phyloP scores from a whole-genome alignment of 306 rosid species.

The Styphnolobium japonicum region DNA sequence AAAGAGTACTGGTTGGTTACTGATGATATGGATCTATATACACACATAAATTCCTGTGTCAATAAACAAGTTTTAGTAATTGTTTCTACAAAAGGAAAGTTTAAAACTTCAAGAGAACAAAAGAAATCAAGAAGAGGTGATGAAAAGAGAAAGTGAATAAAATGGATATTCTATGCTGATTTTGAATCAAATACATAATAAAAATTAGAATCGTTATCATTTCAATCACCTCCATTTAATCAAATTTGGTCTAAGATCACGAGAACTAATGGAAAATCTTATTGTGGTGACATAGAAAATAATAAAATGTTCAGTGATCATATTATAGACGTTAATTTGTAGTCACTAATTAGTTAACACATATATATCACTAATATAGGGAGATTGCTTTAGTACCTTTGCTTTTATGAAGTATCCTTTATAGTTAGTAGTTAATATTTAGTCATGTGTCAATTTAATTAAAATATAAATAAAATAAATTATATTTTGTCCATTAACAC shows the following conservation, averaged over 20 bases:
- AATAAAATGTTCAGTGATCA: neutral
- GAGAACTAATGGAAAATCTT: neutral
- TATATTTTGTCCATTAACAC: too few relatives aligned
- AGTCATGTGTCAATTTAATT: too few relatives aligned
- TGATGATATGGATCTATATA: neutral
- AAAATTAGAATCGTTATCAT: neutral
- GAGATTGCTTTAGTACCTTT: too few relatives aligned
- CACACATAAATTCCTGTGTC: too few relatives aligned
- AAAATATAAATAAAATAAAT: too few relatives aligned
- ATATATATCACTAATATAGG: neutral
- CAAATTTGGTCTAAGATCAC: neutral
- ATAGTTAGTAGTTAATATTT: too few relatives aligned
- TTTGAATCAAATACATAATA: neutral
- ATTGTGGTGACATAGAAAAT: neutral
- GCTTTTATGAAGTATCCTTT: too few relatives aligned
- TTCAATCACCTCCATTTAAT: neutral
- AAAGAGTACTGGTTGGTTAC: neutral
- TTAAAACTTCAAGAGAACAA: neutral
- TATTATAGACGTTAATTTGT: neutral
- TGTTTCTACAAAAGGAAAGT: neutral
- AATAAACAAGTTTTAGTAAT: neutral
- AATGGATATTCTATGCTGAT: neutral
- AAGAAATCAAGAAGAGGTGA: neutral
- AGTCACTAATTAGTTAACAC: neutral
- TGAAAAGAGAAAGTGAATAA: neutral